Evolutionary conservation across 306 rosid species (phyloP), one percentile per base, ranked within the genome.

Genomic region (Argentina anserina): DNA sequence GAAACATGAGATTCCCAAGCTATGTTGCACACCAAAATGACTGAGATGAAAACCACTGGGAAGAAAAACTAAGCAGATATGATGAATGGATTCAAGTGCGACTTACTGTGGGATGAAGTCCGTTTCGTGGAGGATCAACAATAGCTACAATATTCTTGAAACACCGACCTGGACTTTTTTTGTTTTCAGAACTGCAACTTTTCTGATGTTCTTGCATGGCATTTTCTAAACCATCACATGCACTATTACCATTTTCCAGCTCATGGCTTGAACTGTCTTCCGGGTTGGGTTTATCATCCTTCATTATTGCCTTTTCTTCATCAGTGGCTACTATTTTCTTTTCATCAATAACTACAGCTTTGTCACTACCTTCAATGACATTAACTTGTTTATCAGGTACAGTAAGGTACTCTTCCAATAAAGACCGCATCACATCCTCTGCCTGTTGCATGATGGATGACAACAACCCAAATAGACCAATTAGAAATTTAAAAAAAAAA

Each of bases 51-150:
- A 10, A 42, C 26, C 40, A 39, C 20, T 17, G 25, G 15, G 23
- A 18, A 5, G 8, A 18, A 70, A 70, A n/a, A 3, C 7, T 36
- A 41, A 31, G 4, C 12, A 42, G 29, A 40, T 25, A 56, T 43
- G 17, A 45, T 46, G 42, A 42, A 42, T 11, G 28, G 26, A 34
- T n/a, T 26, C 42, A 6, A 29, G 78, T 53, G 73, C 58, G 64
- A 83, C 99, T 91, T 82, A 94, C 99, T 41, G 90, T 87, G 43
- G 99, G 97, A 79, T 94, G 99, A 63, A 94, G 96, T 52, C 99
- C 97, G 21, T 86, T 89, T 25, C 97, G 93, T 18, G 99, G 99
- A 74, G 99, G 99, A 79, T 94, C 99, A 47, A 94, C 97, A 52
- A 94, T 94, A 62, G 96, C 99, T 74, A 94, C 96, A 68, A 94